Evolutionary conservation across 2,329 filamentous ascomycete species (phyloP).

Genomic region (Coleophoma cylindrospora): DNA sequence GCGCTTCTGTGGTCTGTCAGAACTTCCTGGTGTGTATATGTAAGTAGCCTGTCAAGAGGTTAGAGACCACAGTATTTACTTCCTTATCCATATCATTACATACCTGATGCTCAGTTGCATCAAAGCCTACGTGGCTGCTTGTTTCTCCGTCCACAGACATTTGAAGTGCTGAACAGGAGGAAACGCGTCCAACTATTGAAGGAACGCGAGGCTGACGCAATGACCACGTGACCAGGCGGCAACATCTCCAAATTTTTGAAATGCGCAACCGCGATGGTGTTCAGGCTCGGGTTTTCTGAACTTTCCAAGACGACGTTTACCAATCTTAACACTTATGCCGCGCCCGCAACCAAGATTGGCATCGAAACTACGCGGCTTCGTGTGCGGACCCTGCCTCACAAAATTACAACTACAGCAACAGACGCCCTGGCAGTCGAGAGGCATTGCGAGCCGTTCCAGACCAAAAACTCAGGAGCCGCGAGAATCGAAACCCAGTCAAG

Average conservation of each 20-base stretch:
- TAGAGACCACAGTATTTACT: background rate
- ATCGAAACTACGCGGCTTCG: slow-evolving; percentile 21
- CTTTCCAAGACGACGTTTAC: too few species aligned
- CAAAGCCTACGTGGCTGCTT: slow-evolving; percentile 19
- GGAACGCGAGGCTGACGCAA: background rate
- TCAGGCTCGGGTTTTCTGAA: too few species aligned
- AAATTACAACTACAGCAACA: slow-evolving; percentile 17
- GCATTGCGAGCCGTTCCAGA: slow-evolving; percentile 8
- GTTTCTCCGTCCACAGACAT: slow-evolving; percentile 25
- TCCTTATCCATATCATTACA: background rate
- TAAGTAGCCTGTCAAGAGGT: slow-evolving; percentile 27
- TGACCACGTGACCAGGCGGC: slow-evolving; percentile 2
- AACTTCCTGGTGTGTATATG: slow-evolving; percentile 24
- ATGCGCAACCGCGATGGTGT: too few species aligned
- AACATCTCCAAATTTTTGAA: background rate
- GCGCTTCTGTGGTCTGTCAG: too few species aligned
- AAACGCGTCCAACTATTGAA: background rate
- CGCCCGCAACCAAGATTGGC: slow-evolving; percentile 18
- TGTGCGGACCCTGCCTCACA: slow-evolving; percentile 26
- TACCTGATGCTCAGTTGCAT: slow-evolving; percentile 27
- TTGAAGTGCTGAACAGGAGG: background rate
- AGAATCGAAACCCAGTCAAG: background rate
- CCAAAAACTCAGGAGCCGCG: background rate
- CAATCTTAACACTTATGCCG: slow-evolving; percentile 20
- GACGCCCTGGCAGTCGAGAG: slow-evolving; percentile 17